Percentiles rank a stretch among this genome's conserved stretches.
phyloP scores from a whole-genome alignment of 2,329 filamentous ascomycete species.

The Hypocrella siamensis region DNA sequence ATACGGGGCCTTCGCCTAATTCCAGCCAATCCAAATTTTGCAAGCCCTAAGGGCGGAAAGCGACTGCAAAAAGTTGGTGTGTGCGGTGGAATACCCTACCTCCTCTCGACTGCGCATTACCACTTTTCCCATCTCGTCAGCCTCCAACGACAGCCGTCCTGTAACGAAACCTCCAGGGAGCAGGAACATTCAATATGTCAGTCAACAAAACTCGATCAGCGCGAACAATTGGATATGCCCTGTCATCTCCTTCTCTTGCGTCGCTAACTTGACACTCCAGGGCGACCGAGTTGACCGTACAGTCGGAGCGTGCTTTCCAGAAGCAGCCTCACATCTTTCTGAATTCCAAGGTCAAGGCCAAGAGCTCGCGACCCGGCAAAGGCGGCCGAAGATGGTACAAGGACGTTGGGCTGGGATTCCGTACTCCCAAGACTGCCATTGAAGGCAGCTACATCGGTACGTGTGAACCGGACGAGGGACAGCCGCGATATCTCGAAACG shows the following conservation, averaged over 20 bases:
- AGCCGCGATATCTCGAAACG: neutral
- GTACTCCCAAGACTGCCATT: constrained; percentile 96
- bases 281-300: constrained; percentile 98
- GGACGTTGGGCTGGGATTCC: constrained; percentile 98
- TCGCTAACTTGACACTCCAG: constrained; percentile 37
- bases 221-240: constrained; percentile 1
- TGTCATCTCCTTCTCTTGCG: no score
- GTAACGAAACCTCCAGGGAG: constrained; percentile 21
- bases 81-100: constrained; percentile 20
- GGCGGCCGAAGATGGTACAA: constrained; percentile 92
- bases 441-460: constrained; percentile 98
- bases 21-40: constrained; percentile 22
- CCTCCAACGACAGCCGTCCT: constrained; percentile 22
- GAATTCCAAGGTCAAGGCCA: constrained; percentile 85
- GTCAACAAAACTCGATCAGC: constrained; percentile 7
- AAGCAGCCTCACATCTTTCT: constrained; percentile 99
- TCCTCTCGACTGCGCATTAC: constrained; percentile 20
- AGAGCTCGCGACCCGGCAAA: constrained; percentile 77
- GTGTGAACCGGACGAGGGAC: constrained; percentile 22
- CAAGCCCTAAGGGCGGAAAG: constrained; percentile 22
- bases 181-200: constrained; percentile 29
- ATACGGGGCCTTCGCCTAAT: constrained; percentile 11
- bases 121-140: constrained; percentile 16
- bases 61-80: constrained; percentile 18
- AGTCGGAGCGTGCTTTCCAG: constrained; percentile 99